Base-by-base conservation (phyloP, 2,329 filamentous ascomycete species). In the Ramichloridium luteum region DNA sequence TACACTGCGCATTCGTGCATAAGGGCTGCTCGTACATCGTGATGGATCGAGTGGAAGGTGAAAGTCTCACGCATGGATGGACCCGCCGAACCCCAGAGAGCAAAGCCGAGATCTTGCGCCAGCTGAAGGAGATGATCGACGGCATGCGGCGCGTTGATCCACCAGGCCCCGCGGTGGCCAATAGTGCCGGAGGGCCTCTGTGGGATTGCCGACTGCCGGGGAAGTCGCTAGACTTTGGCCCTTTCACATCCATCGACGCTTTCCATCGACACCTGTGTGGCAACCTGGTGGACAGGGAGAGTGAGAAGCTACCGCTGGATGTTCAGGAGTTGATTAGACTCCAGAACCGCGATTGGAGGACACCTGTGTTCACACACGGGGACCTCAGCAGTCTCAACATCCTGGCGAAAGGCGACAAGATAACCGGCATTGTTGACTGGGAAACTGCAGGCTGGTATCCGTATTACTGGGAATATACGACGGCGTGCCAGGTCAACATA, bases 311-410 rank as follows among this genome's bases (percentile, higher is more conserved):
- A 8, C 8, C n/a, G 25, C n/a, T n/a, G n/a, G n/a, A n/a, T n/a
- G n/a, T n/a, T n/a, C n/a, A n/a, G n/a, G 42, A 53, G 4, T 58
- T 63, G 48, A 46, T 25, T 14, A 13, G 5, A 3, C 45, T 43
- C 32, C 61, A 64, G 28, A 53, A 62, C 34, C 38, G 47, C 2
- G 44, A 46, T 8, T 59, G 51, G 49, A 44, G 45, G 12, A 30
- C 39, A n/a, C 56, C 58, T 14, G 55, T 62, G 1, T 62, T 72
- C 36, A 65, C 65, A 2, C 67, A 72, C 49, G 60, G 60, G 3
- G 68, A 73, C 44, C 51, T 73, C 5, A 59, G 30, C 22, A 15
- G 20, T 10, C 43, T 45, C 13, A 68, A 68, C 37, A 61, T 68
- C 27, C 37, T 68, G 6, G 45, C 57, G 26, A 45, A 46, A 5